Evolutionary conservation across 2,329 filamentous ascomycete species (phyloP).

Genomic region (Trichoderma polysporum): DNA sequence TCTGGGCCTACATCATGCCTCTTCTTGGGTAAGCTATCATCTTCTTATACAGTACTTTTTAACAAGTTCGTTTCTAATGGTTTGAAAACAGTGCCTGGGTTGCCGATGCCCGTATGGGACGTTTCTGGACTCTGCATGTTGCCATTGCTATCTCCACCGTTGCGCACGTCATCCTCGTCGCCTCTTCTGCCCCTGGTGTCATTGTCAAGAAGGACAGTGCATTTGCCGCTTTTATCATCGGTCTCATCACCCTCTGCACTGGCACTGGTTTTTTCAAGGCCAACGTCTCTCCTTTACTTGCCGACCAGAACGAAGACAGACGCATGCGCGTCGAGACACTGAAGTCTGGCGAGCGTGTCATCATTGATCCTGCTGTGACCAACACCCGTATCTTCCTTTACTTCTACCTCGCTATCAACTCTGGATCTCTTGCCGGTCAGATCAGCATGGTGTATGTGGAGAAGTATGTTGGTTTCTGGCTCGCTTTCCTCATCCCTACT

Average conservation of each 20-base stretch:
- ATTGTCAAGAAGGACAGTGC: constrained; percentile 58
- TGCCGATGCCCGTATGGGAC: constrained; percentile 70
- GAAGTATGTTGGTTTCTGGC: constrained; percentile 75
- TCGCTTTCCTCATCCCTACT: constrained; percentile 67
- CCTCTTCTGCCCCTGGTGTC: constrained; percentile 62
- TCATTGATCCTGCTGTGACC: constrained; percentile 68
- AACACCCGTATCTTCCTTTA: constrained; percentile 68
- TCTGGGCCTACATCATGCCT: constrained; percentile 62
- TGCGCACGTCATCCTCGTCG: constrained; percentile 65
- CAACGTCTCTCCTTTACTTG: constrained; percentile 71
- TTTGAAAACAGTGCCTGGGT: constrained; percentile 44
- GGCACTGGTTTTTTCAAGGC: constrained; percentile 81
- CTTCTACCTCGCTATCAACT: constrained; percentile 58
- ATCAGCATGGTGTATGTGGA: constrained; percentile 69
- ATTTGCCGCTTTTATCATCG: constrained; percentile 68
- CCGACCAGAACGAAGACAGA: constrained; percentile 65
- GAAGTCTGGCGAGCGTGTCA: constrained; percentile 62
- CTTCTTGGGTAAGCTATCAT: constrained; percentile 47
- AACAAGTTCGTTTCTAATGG: background rate
- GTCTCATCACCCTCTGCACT: constrained; percentile 53
- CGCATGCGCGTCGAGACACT: constrained; percentile 55
- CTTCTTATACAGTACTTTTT: background rate
- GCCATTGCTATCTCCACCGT: constrained; percentile 65
- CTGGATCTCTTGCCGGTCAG: constrained; percentile 59
- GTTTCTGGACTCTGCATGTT: constrained; percentile 70